Conservation (phyloP, 2,329 filamentous ascomycete genomes). For the Aureobasidium sp. region DNA sequence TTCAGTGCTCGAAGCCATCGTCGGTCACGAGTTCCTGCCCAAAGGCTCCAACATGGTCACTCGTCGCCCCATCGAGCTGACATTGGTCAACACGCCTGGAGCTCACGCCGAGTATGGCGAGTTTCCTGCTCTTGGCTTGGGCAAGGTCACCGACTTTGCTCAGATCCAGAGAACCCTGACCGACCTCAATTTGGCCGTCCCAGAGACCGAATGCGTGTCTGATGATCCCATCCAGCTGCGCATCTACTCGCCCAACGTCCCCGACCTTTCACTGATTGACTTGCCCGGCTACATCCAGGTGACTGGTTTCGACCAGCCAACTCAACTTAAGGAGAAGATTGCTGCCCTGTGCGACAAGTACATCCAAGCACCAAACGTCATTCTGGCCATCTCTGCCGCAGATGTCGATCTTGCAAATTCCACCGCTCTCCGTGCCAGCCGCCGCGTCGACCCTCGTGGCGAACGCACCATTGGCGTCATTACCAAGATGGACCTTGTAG, state of each 20-base stretch:
- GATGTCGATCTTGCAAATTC: slow-evolving; percentile 98
- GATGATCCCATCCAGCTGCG: slow-evolving; percentile 95
- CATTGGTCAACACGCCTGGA: slow-evolving; percentile 88
- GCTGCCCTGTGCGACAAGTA: slow-evolving; percentile 96
- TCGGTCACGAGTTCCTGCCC: slow-evolving; percentile 93
- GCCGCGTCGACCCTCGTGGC: slow-evolving; percentile 85
- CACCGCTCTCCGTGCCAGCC: slow-evolving; percentile 79
- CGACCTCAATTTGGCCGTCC: slow-evolving; percentile 88
- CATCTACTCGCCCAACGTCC: slow-evolving; percentile 92
- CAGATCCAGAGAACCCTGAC: slow-evolving; percentile 91
- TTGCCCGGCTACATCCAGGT: slow-evolving; percentile 97
- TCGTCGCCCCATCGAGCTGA: slow-evolving; percentile 88
- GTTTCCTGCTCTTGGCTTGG: slow-evolving; percentile 84
- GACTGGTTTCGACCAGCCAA: slow-evolving; percentile 79
- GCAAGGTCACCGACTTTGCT: slow-evolving; percentile 84
- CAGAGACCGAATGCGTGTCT: slow-evolving; percentile 83
- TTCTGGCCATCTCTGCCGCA: slow-evolving; percentile 92
- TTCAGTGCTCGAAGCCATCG: slow-evolving; percentile 91
- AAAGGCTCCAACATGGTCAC: slow-evolving; percentile 99
- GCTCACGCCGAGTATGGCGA: slow-evolving; percentile 87
- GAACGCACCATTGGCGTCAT: slow-evolving; percentile 98
- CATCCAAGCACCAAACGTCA: slow-evolving; percentile 91
- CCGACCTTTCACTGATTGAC: slow-evolving; percentile 92
- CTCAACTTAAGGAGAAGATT: slow-evolving; percentile 91
- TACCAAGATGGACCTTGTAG: slow-evolving; percentile 97